Evolutionary conservation across 2,329 filamentous ascomycete genomes (phyloP).

Genomic region (Hyphodiscus sp.): DNA sequence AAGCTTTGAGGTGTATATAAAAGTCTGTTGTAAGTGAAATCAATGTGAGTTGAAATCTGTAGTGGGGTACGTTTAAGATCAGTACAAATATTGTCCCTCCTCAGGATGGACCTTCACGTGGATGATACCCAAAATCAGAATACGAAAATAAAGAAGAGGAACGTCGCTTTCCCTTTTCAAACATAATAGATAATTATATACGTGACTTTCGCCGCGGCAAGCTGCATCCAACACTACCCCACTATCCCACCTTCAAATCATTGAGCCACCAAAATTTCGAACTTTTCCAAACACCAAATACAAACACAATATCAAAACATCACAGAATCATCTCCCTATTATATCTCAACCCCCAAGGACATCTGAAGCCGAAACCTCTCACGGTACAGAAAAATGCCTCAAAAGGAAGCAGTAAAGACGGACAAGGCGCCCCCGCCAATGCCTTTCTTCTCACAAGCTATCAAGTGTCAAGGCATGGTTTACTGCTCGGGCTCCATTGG

Average conservation of each 20-base stretch:
- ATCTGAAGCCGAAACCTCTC: background rate
- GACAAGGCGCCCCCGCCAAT: slow-evolving; percentile 41
- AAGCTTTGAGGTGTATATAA: slow-evolving; percentile 10
- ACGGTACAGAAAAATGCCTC: slow-evolving; percentile 13
- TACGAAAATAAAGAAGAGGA: too few relatives aligned
- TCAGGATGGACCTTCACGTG: too few relatives aligned
- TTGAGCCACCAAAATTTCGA: background rate
- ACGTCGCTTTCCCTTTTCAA: background rate
- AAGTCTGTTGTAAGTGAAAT: background rate
- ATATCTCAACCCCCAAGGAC: background rate
- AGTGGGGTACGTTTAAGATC: background rate
- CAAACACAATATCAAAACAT: background rate
- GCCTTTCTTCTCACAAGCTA: slow-evolving; percentile 38
- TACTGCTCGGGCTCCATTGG: slow-evolving; percentile 63
- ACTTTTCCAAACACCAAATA: background rate
- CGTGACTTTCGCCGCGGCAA: too few relatives aligned
- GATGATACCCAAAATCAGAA: too few relatives aligned
- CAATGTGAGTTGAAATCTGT: background rate
- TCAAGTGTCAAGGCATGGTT: slow-evolving; percentile 59
- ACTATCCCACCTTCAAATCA: background rate
- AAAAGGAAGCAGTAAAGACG: slow-evolving; percentile 24
- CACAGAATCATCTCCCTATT: background rate
- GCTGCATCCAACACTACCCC: background rate
- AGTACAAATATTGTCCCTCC: too few relatives aligned
- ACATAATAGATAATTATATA: background rate